These are phyloP conservation scores for Chaetomium fimeti DNA, from an alignment of 495 filamentous ascomycete species.

Conservation along the genomic window DNA sequence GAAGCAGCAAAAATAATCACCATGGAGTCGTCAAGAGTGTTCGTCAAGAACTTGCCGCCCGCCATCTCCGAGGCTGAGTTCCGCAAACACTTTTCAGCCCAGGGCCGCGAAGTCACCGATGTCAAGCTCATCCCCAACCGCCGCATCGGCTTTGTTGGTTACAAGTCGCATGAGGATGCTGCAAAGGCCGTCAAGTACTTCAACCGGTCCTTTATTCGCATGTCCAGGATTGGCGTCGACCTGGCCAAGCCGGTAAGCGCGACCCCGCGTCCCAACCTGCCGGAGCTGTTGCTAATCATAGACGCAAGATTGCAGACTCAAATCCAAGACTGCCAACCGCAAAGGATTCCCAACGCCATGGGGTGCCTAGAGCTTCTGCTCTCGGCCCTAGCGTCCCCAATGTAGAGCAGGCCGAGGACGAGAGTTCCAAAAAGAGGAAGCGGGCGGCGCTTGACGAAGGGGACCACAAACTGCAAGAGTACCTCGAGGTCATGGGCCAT, in stretches of 20 bases:
- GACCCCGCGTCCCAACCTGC: not conserved
- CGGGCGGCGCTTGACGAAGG: constrained; percentile 50
- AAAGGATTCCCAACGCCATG: constrained; percentile 17
- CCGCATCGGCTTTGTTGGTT: constrained; percentile 94
- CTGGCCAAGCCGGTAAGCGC: constrained; percentile 72
- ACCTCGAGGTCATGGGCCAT: constrained; percentile 71
- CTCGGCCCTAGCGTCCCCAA: constrained; percentile 15
- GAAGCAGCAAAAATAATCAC: constrained; percentile 18
- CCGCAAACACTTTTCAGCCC: constrained; percentile 76
- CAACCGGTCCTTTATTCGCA: constrained; percentile 90
- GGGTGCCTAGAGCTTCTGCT: constrained; percentile 14
- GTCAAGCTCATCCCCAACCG: constrained; percentile 82
- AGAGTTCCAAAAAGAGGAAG: constrained; percentile 50
- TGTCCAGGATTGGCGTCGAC: constrained; percentile 94
- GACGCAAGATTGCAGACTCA: constrained; percentile 31
- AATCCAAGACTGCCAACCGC: constrained; percentile 22
- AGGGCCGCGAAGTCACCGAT: constrained; percentile 76
- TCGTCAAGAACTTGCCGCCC: constrained; percentile 82
- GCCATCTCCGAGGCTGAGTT: constrained; percentile 73
- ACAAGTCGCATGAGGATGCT: constrained; percentile 78
- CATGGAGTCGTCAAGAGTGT: constrained; percentile 80
- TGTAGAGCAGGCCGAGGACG: constrained; percentile 27
- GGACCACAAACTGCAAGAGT: constrained; percentile 83
- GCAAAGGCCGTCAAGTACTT: constrained; percentile 84
- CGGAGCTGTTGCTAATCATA: constrained; percentile 28